These are phyloP conservation scores for Hibiscus tridactylites DNA, from an alignment of 345 rosid genomes.

Conservation along the genomic window DNA sequence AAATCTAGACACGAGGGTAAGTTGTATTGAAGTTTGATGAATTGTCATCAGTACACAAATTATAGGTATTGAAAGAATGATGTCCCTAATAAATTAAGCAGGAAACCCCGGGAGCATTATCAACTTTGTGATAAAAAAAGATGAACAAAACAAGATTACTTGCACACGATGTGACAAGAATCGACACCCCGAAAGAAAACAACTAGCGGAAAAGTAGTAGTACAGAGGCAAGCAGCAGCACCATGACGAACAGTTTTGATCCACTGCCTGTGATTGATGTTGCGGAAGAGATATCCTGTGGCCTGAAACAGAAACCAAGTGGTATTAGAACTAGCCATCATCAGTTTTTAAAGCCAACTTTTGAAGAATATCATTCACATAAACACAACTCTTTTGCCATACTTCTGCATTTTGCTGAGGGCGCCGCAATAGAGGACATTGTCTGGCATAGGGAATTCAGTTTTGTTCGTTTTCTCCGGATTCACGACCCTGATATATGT, in stretches of 20 bases:
- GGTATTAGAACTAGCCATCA: slow-evolving; percentile 9
- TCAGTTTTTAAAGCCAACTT: not conserved
- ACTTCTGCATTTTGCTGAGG: slow-evolving; percentile 69
- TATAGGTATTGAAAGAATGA: slow-evolving; percentile 36
- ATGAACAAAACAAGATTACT: slow-evolving; percentile 15
- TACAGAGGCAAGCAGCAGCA: slow-evolving; percentile 25
- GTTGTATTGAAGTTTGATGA: slow-evolving; percentile 27
- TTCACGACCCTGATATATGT: slow-evolving; percentile 84
- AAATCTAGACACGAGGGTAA: slow-evolving; percentile 10
- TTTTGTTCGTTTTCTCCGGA: slow-evolving; percentile 87
- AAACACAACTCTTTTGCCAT: slow-evolving; percentile 11
- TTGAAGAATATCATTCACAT: not conserved
- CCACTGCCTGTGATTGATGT: slow-evolving; percentile 15
- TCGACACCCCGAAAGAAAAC: slow-evolving; percentile 6
- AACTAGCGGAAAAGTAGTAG: slow-evolving; percentile 15
- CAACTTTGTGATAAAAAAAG: not conserved
- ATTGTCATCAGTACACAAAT: slow-evolving; percentile 26
- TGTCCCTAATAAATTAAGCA: slow-evolving; percentile 23
- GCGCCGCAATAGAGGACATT: slow-evolving; percentile 90
- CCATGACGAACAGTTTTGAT: slow-evolving; percentile 23
- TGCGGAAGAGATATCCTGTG: slow-evolving; percentile 58
- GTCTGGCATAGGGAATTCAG: slow-evolving; percentile 73
- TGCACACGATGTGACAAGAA: slow-evolving; percentile 21
- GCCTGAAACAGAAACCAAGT: slow-evolving; percentile 34
- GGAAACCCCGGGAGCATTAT: slow-evolving; percentile 11